These are phyloP conservation scores for Climacium dendroides DNA, from an alignment of 225 moss, liverwort and hornwort genomes.

Conservation along the genomic window DNA sequence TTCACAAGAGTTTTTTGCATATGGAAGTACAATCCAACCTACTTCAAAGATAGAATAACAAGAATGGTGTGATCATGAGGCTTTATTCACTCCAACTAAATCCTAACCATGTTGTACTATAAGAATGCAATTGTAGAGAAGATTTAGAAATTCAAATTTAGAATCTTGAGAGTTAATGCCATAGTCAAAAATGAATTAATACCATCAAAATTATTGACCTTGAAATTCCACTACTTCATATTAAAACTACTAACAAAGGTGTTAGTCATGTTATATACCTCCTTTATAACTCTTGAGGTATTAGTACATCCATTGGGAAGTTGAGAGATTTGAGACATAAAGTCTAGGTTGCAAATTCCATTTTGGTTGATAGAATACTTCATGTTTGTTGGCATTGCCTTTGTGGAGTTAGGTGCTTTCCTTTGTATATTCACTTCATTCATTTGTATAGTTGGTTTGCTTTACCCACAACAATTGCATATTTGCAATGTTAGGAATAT, in stretches of 20 bases:
- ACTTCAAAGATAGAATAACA: too few relatives aligned
- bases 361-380: slow-evolving; percentile 40
- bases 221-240: not conserved
- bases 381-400: slow-evolving; percentile 8
- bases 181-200: too few relatives aligned
- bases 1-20: not conserved
- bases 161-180: too few relatives aligned
- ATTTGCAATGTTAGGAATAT: not conserved
- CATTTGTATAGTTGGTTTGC: slow-evolving; percentile 10
- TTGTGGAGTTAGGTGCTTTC: not conserved
- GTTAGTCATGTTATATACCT: not conserved
- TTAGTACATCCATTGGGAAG: slow-evolving; percentile 3
- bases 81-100: too few relatives aligned
- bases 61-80: too few relatives aligned
- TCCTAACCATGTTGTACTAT: too few relatives aligned
- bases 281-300: not conserved
- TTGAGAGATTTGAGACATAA: slow-evolving; percentile 53
- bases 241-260: not conserved
- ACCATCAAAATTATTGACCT: not conserved
- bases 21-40: not conserved
- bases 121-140: too few relatives aligned
- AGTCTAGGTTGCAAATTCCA: slow-evolving; percentile 37
- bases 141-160: too few relatives aligned
- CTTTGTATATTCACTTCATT: slow-evolving; percentile 7
- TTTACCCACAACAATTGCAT: not conserved